Evolutionary conservation across 371 early-diverging fungal species (phyloP).

Genomic region (Mucor circinelloides): DNA sequence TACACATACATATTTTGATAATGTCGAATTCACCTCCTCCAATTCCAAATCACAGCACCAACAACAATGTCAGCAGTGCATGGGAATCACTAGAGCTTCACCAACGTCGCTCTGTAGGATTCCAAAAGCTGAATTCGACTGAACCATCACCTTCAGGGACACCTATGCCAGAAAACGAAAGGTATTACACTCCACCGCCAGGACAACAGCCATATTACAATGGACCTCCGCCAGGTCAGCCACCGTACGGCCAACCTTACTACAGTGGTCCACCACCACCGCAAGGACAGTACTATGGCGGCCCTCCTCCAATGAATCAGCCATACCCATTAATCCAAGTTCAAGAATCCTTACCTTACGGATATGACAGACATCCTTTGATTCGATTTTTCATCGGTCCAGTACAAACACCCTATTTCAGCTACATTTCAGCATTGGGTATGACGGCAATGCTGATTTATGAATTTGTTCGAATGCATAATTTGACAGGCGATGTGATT

Average conservation of each 20-base stretch:
- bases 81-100: slow-evolving; percentile 11
- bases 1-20: background rate
- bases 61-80: background rate
- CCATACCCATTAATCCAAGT: slow-evolving; percentile 5
- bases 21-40: slow-evolving; percentile 8
- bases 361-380: slow-evolving; percentile 14
- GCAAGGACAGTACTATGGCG: slow-evolving; percentile 10
- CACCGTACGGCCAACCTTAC: slow-evolving; percentile 4
- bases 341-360: slow-evolving; percentile 1
- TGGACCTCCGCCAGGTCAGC: slow-evolving; percentile 2
- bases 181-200: slow-evolving; percentile 9
- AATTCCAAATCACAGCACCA: slow-evolving; percentile 2
- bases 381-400: slow-evolving; percentile 37
- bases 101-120: slow-evolving; percentile 6
- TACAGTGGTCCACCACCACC: slow-evolving; percentile 10
- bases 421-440: slow-evolving; percentile 51
- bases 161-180: slow-evolving; percentile 1
- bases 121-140: slow-evolving; percentile 12
- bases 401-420: slow-evolving; percentile 49
- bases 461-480: slow-evolving; percentile 56
- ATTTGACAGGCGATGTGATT: slow-evolving; percentile 55
- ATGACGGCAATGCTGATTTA: slow-evolving; percentile 60
- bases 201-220: slow-evolving; percentile 14
- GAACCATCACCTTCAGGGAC: slow-evolving; percentile 2
- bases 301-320: background rate